A percentile compares a stretch with the other conserved stretches of the same genome.
These are phyloP conservation scores for Acmispon strigosus DNA, from an alignment of 306 rosid genomes.

Conservation along the genomic window DNA sequence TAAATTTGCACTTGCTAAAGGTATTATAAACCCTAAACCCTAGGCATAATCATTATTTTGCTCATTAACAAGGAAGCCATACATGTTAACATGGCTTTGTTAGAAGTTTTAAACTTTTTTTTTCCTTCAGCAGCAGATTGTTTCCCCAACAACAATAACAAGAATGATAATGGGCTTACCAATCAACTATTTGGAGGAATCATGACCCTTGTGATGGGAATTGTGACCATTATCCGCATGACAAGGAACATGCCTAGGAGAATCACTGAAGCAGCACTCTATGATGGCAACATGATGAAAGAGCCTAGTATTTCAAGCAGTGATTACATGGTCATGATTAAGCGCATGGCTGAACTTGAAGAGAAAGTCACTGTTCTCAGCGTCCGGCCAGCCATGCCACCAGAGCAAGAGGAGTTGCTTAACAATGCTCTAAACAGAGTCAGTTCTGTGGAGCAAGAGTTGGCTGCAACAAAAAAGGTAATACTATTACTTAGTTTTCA, in stretches of 20 bases:
- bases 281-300: slow-evolving; percentile 31
- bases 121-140: slow-evolving; percentile 30
- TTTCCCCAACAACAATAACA: slow-evolving; percentile 31
- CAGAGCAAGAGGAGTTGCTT: slow-evolving; percentile 73
- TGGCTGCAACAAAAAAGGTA: slow-evolving; percentile 70
- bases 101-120: background rate
- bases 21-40: slow-evolving; percentile 17
- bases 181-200: slow-evolving; percentile 52
- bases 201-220: slow-evolving; percentile 66
- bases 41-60: background rate
- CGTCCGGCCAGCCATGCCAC: slow-evolving; percentile 53
- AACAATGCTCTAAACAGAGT: slow-evolving; percentile 54
- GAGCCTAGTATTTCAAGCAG: slow-evolving; percentile 19
- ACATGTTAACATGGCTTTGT: background rate
- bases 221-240: slow-evolving; percentile 63
- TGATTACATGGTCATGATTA: slow-evolving; percentile 61
- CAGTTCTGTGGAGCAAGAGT: slow-evolving; percentile 50
- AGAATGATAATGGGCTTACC: slow-evolving; percentile 30
- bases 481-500: no score
- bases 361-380: slow-evolving; percentile 48
- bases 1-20: slow-evolving; percentile 33
- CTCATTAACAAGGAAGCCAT: background rate
- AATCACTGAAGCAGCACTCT: slow-evolving; percentile 55
- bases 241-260: slow-evolving; percentile 68
- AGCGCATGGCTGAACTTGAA: slow-evolving; percentile 86